phyloP scores from a whole-genome alignment of 352 stramenopile genomes.

The Halophytophthora polymorphica region DNA sequence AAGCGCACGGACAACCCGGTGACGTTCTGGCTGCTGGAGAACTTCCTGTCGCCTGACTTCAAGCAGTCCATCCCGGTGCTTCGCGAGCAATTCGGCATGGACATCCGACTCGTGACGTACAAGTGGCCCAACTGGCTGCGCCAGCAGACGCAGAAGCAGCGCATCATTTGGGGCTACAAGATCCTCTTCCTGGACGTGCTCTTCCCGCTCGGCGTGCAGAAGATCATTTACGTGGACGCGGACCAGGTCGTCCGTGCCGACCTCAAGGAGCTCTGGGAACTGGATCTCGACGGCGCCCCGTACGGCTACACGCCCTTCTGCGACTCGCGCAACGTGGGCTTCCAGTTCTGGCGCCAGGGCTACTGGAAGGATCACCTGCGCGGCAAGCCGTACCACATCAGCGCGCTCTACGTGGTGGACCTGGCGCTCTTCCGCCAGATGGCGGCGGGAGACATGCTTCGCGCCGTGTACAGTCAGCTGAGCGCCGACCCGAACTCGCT shows the following conservation, averaged over 20 bases:
- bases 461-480: slow-evolving; percentile 96
- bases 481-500: slow-evolving; percentile 98
- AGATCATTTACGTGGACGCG: slow-evolving; percentile 99
- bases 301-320: slow-evolving; percentile 99
- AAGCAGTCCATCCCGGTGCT: slow-evolving; percentile 93
- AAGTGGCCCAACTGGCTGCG: slow-evolving; percentile 99
- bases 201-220: slow-evolving; percentile 98
- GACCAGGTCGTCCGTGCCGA: slow-evolving; percentile 98
- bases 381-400: slow-evolving; percentile 99
- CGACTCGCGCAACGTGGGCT: slow-evolving; percentile 95
- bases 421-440: slow-evolving; percentile 93
- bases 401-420: slow-evolving; percentile 99
- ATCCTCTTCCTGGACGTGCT: slow-evolving; percentile 99
- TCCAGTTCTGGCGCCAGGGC: slow-evolving; percentile 97
- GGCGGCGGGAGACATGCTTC: slow-evolving; percentile 94
- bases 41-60: slow-evolving; percentile 98
- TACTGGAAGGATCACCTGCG: slow-evolving; percentile 98
- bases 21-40: slow-evolving; percentile 99
- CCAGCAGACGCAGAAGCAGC: slow-evolving; percentile 98
- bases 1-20: slow-evolving; percentile 95
- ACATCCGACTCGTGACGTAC: slow-evolving; percentile 99
- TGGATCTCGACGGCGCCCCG: slow-evolving; percentile 94
- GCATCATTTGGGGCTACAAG: slow-evolving; percentile 99
- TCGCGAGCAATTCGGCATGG: slow-evolving; percentile 92
- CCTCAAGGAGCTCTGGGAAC: slow-evolving; percentile 98